Percentiles rank a stretch among this genome's conserved stretches.
Evolutionary conservation across 2,329 filamentous ascomycete species (phyloP).

Genomic region (Stachybotrys chartarum): DNA sequence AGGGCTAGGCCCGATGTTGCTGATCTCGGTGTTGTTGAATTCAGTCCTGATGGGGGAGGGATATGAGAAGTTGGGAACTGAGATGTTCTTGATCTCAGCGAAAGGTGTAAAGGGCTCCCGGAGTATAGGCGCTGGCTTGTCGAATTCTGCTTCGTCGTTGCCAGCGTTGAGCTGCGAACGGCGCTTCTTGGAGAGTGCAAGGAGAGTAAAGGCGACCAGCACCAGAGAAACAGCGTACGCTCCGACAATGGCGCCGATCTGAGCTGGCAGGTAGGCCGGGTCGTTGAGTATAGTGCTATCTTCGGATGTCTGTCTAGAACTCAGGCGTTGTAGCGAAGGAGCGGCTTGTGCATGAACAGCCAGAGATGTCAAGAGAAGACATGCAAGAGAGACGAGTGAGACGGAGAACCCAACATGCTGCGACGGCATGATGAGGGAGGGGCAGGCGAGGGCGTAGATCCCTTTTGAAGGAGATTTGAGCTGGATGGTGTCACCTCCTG

Average conservation of each 20-base stretch:
- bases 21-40: conserved; percentile 18
- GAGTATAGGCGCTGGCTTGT: conserved; percentile 8
- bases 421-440: conserved; percentile 30
- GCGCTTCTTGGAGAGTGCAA: conserved; percentile 51
- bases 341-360: conserved; percentile 22
- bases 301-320: conserved; percentile 41
- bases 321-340: conserved; percentile 15
- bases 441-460: conserved; percentile 14
- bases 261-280: conserved; percentile 61
- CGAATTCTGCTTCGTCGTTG: conserved; percentile 44
- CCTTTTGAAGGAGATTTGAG: conserved; percentile 22
- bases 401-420: background rate
- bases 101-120: conserved; percentile 1
- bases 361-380: conserved; percentile 16
- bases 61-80: conserved; percentile 43
- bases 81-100: conserved; percentile 11
- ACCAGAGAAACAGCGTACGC: conserved; percentile 75
- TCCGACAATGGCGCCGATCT: conserved; percentile 77
- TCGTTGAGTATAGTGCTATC: conserved; percentile 57
- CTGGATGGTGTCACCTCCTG: conserved; percentile 34
- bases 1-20: conserved; percentile 17
- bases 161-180: conserved; percentile 44
- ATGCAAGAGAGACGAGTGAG: conserved; percentile 17
- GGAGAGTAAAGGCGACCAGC: conserved; percentile 60
- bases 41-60: conserved; percentile 34